phyloP scores from a whole-genome alignment of 2,329 filamentous ascomycete genomes.

The Fusarium scirpi region DNA sequence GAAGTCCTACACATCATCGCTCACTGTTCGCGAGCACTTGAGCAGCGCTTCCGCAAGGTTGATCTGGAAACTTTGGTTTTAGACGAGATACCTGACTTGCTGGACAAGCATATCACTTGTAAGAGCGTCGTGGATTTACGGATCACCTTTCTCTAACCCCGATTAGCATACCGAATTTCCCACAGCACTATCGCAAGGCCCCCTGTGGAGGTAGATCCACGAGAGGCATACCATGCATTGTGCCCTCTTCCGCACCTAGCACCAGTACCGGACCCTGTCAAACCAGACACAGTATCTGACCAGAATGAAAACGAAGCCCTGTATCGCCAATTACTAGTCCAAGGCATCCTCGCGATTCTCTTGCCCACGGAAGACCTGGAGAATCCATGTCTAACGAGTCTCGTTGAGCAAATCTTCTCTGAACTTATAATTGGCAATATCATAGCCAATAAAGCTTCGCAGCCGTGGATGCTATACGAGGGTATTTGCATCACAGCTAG shows the following conservation, averaged over 20 bases:
- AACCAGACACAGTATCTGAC: slow-evolving; percentile 63
- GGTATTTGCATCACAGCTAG: slow-evolving; percentile 78
- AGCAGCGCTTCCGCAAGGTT: slow-evolving; percentile 84
- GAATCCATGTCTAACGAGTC: slow-evolving; percentile 83
- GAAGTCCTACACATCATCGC: slow-evolving; percentile 92
- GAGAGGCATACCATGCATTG: slow-evolving; percentile 84
- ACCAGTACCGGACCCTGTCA: slow-evolving; percentile 73
- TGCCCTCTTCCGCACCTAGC: slow-evolving; percentile 84
- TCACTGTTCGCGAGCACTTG: slow-evolving; percentile 87
- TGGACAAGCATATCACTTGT: slow-evolving; percentile 87
- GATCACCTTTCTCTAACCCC: slow-evolving; percentile 31
- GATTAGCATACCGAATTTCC: slow-evolving; percentile 78
- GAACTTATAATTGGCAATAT: slow-evolving; percentile 90
- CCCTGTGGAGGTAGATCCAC: slow-evolving; percentile 71
- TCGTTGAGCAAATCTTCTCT: slow-evolving; percentile 89
- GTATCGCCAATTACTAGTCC: slow-evolving; percentile 90
- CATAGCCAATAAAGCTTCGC: slow-evolving; percentile 81
- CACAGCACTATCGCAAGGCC: slow-evolving; percentile 68
- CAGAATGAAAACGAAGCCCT: slow-evolving; percentile 82
- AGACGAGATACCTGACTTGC: slow-evolving; percentile 86
- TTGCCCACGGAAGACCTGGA: slow-evolving; percentile 93
- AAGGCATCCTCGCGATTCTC: slow-evolving; percentile 83
- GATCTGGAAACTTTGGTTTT: slow-evolving; percentile 86
- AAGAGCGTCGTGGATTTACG: slow-evolving; percentile 38
- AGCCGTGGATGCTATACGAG: slow-evolving; percentile 92